A percentile compares a stretch with the other conserved stretches of the same genome.
These are phyloP conservation scores for Podospora pseudoanserina DNA, from an alignment of 495 filamentous ascomycete genomes.

Conservation along the genomic window DNA sequence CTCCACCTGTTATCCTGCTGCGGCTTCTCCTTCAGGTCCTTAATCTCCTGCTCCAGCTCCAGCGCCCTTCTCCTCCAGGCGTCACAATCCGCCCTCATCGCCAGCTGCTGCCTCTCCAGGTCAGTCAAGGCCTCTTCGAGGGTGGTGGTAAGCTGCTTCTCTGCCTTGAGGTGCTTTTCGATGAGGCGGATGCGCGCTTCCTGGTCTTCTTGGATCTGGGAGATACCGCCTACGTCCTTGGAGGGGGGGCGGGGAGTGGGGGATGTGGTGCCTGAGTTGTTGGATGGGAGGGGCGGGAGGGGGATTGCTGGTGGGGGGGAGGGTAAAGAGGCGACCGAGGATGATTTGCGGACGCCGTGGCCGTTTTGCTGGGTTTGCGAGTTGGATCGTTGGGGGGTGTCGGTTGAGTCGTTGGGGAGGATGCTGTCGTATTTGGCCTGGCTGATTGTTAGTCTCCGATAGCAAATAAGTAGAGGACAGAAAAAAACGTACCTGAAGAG, in stretches of 20 bases:
- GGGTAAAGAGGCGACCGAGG: slow-evolving; percentile 76
- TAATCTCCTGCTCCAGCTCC: slow-evolving; percentile 74
- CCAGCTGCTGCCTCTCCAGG: slow-evolving; percentile 80
- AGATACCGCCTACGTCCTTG: slow-evolving; percentile 67
- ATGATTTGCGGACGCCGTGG: slow-evolving; percentile 68
- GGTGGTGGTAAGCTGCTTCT: slow-evolving; percentile 92
- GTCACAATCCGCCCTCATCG: slow-evolving; percentile 83
- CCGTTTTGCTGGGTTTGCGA: slow-evolving; percentile 56
- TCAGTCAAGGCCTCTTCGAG: slow-evolving; percentile 94
- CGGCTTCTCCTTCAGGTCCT: slow-evolving; percentile 53
- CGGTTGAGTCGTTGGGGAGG: slow-evolving; percentile 25
- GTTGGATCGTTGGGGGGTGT: slow-evolving; percentile 63
- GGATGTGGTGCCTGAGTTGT: slow-evolving; percentile 40
- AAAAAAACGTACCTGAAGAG: slow-evolving; percentile 59
- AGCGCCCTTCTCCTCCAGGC: slow-evolving; percentile 79
- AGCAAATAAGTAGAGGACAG: background rate
- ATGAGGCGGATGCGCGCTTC: slow-evolving; percentile 92
- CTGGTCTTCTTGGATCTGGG: slow-evolving; percentile 83
- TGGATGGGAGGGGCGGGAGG: slow-evolving; percentile 78
- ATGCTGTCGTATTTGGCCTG: slow-evolving; percentile 58
- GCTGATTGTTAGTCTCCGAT: slow-evolving; percentile 30
- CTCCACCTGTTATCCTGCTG: slow-evolving; percentile 65
- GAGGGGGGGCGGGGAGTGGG: slow-evolving; percentile 63
- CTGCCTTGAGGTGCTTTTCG: slow-evolving; percentile 92
- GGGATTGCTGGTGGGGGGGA: slow-evolving; percentile 89